phyloP scores from a whole-genome alignment of 1,139 yeast genomes.

The Lodderomyces theae region DNA sequence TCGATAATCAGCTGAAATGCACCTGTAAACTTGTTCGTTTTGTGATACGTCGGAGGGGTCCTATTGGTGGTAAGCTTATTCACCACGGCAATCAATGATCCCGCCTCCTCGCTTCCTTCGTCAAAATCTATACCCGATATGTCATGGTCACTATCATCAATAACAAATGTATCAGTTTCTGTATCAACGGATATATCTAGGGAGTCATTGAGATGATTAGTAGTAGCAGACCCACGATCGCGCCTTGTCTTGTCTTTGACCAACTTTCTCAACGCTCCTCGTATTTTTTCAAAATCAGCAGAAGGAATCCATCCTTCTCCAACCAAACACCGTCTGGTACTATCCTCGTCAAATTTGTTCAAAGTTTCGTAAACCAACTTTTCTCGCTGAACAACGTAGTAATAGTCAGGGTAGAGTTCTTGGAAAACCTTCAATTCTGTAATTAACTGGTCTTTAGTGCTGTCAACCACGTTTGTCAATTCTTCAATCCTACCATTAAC shows the following conservation, averaged over 20 bases:
- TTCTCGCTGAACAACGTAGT: conserved; percentile 59
- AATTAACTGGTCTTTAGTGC: conserved; percentile 66
- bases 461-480: conserved; percentile 55
- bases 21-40: conserved; percentile 84
- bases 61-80: conserved; percentile 77
- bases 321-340: conserved; percentile 78
- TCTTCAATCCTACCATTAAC: conserved; percentile 53
- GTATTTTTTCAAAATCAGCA: conserved; percentile 25
- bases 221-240: not conserved
- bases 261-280: conserved; percentile 25
- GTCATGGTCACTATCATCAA: conserved; percentile 35
- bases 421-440: conserved; percentile 74
- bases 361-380: conserved; percentile 70
- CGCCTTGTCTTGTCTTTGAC: conserved; percentile 26
- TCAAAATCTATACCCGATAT: conserved; percentile 7
- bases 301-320: conserved; percentile 98
- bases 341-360: conserved; percentile 81
- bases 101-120: conserved; percentile 26
- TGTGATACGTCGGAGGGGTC: conserved; percentile 91
- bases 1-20: conserved; percentile 94
- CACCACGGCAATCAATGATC: conserved; percentile 53
- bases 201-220: conserved; percentile 7
- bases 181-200: conserved; percentile 12
- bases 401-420: conserved; percentile 40
- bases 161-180: conserved; percentile 45